Conservation (phyloP, 2,329 filamentous ascomycete genomes). For the Alternaria viburni region DNA sequence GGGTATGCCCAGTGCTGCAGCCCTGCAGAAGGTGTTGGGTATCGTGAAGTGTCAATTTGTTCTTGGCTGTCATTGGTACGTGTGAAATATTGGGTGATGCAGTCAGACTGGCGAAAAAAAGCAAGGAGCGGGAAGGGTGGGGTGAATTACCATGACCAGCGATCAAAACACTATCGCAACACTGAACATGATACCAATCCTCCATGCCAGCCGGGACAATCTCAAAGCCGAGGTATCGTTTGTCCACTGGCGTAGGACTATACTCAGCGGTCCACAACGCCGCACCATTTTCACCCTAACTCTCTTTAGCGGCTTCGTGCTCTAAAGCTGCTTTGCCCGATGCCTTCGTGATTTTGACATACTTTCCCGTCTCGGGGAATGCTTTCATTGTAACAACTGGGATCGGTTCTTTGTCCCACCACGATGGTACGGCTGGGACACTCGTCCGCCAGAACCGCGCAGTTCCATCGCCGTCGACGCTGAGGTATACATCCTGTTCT, state of each 20-base stretch:
- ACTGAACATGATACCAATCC: neutral
- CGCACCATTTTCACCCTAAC: conserved; percentile 11
- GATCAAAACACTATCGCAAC: neutral
- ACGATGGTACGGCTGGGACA: conserved; percentile 11
- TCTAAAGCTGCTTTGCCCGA: neutral
- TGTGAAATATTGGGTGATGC: neutral
- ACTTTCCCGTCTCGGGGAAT: conserved; percentile 25
- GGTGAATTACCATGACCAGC: neutral
- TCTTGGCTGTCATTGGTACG: neutral
- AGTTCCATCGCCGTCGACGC: conserved; percentile 31
- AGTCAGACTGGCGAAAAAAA: neutral
- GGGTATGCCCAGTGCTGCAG: conserved; percentile 1
- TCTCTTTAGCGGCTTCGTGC: neutral
- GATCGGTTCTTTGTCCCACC: conserved; percentile 21
- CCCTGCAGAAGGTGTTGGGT: conserved; percentile 1
- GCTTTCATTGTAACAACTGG: neutral
- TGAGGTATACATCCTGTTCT: conserved; percentile 25
- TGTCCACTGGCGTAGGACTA: neutral
- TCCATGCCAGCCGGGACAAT: neutral
- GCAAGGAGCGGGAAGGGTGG: neutral
- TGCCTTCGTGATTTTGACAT: conserved; percentile 24
- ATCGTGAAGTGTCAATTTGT: neutral
- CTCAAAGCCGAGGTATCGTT: neutral
- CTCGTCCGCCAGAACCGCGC: conserved; percentile 29
- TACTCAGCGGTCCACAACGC: conserved; percentile 12